phyloP scores from a whole-genome alignment of 345 rosid species.

The Brassica rapa region DNA sequence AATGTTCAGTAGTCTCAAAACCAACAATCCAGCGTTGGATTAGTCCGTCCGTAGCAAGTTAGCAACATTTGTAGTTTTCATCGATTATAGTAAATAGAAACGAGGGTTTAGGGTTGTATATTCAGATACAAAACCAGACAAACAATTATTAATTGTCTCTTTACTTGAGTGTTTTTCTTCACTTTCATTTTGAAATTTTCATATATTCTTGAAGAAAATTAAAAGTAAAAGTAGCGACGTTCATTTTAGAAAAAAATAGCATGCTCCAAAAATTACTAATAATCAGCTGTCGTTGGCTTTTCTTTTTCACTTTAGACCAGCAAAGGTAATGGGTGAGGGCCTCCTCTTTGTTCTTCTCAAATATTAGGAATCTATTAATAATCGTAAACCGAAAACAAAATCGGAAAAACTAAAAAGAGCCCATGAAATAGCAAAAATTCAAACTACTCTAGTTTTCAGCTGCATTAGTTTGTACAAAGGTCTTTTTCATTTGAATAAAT shows the following conservation, averaged over 20 bases:
- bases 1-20: background rate
- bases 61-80: slow-evolving; percentile 8
- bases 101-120: slow-evolving; percentile 10
- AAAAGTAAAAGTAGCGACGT: slow-evolving; percentile 34
- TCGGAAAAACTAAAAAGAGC: slow-evolving; percentile 29
- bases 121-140: slow-evolving; percentile 14
- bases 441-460: too few relatives aligned
- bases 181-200: slow-evolving; percentile 5
- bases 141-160: background rate
- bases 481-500: too few relatives aligned
- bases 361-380: slow-evolving; percentile 20
- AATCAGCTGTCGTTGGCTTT: slow-evolving; percentile 32
- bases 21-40: background rate
- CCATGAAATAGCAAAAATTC: slow-evolving; percentile 33
- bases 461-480: too few relatives aligned
- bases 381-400: slow-evolving; percentile 14
- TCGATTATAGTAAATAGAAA: background rate
- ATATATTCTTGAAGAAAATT: slow-evolving; percentile 8
- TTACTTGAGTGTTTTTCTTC: background rate
- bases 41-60: background rate
- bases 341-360: slow-evolving; percentile 32
- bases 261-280: slow-evolving; percentile 21
- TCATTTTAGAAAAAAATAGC: slow-evolving; percentile 25
- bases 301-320: slow-evolving; percentile 39
- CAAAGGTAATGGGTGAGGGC: slow-evolving; percentile 41